Base-by-base conservation (phyloP, 2,329 filamentous ascomycete species). In the Colletotrichum sp. region DNA sequence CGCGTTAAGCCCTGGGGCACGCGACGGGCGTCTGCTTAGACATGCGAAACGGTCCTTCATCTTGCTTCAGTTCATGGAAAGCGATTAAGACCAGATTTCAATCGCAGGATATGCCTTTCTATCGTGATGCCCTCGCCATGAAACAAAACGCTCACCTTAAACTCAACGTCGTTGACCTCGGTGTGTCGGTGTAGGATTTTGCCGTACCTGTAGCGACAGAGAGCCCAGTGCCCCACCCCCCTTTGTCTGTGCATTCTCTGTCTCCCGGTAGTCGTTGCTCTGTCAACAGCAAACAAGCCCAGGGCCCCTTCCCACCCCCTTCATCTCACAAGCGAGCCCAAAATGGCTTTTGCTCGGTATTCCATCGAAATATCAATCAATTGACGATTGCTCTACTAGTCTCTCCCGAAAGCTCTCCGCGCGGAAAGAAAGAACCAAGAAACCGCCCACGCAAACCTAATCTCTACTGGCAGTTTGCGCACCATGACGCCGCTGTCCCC, bases 401-500 rank as follows among this genome's bases (percentile, higher is more conserved):
- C 30, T 61, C 58, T 32, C 43, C 24, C 38, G 24, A 62, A 13
- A 70, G 60, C 64, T 65, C 32, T 36, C 24, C 61, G 64, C 62
- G 70, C 70, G 70, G 21, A 15, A 66, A 69, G 26, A 61, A 69
- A 69, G 28, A 34, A 13, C n/a, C 30, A 60, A 58, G 34, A 66
- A 60, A 32, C 55, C 43, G 24, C 48, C 70, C 6, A 66, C 55
- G 43, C 5, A 62, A 58, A 28, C 52, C 43, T 24, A 24, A 68
- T 34, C 43, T 60, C 26, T 60, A 48, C 60, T 66, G 71, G 71
- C 56, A 55, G 70, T 34, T 55, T 43, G 65, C 70, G 66, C 75
- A 79, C 60, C 73, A 87, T 85, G 85, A 82, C 83, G 79, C 86
- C 87, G 66, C 80, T 88, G 75, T 85, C 83, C 77, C 84, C 84